A percentile compares a stretch with the other conserved stretches of the same genome.
phyloP scores from a whole-genome alignment of 441 rosid genomes.

The Sinapis alba region DNA sequence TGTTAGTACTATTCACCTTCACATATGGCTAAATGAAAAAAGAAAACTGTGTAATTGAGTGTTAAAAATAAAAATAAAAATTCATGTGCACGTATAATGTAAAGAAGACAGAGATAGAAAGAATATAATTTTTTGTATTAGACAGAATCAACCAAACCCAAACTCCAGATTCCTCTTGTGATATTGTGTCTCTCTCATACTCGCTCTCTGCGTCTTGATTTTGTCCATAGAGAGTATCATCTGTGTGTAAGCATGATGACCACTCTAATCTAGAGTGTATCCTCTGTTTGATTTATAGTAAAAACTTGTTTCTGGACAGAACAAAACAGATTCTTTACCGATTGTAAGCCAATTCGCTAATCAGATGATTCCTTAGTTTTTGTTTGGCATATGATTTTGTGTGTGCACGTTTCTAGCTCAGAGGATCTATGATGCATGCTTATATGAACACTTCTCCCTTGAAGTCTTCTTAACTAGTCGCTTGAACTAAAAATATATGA shows the following conservation, averaged over 20 bases:
- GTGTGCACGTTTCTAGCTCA: not conserved
- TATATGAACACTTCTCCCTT: not conserved
- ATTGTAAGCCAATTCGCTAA: not conserved
- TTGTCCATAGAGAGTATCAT: not conserved
- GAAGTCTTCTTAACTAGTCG: too few relatives aligned
- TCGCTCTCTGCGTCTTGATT: constrained; percentile 23
- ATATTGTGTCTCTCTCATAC: constrained; percentile 1
- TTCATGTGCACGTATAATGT: constrained; percentile 15
- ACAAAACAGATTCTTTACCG: not conserved
- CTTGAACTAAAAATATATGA: too few relatives aligned
- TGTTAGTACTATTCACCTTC: not conserved
- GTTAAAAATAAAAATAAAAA: not conserved
- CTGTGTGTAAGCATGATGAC: not conserved
- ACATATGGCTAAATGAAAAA: not conserved
- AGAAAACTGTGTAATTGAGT: not conserved
- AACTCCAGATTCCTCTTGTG: constrained; percentile 18
- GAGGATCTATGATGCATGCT: not conserved
- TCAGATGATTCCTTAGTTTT: not conserved
- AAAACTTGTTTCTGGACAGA: not conserved
- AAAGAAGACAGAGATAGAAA: too few relatives aligned
- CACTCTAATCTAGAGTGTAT: not conserved
- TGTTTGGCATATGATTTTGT: not conserved
- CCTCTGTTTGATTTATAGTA: not conserved
- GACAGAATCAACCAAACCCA: not conserved
- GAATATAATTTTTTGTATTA: not conserved